Evolutionary conservation across 805 yeast species (phyloP), one percentile per base, ranked within the genome.

Genomic region (Kodamaea hsintzibuensis): DNA sequence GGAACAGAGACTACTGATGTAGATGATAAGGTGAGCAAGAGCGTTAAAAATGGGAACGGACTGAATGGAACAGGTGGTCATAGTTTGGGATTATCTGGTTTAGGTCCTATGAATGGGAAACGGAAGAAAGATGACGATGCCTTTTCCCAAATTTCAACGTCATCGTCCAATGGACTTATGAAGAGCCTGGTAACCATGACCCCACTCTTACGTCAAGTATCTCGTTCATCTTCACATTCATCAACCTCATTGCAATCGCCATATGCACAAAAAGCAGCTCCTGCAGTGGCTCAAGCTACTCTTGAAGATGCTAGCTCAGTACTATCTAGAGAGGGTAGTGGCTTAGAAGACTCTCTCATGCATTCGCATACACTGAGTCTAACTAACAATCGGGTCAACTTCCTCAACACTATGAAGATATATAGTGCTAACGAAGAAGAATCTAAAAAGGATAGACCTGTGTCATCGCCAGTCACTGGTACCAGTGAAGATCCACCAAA

Each of bases 241-340:
- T 60, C 71, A 4, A 42, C 58, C 22, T 62, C 72, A 7, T 57
- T 74, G 14, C 76, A 68, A 52, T 66, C 77, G 8, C 70, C 77
- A 16, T 71, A 72, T 46, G 46, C 66, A 39, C 65, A 35, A 40
- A 70, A 67, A 44, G 69, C 70, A 39, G 55, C 64, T 2, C 66
- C 63, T 0, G 68, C 66, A 3, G 54, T 61, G 37, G 65, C 70
- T 1, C 61, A 57, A 19, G 61, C 69, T 14, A 66, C 71, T 35
- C 60, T 54, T 42, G 57, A 62, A 44, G 69, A 66, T 44, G 70
- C 67, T 33, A 57, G 45, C 47, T 62, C 64, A 43, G 54, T 65
- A 16, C 58, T 64, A 10, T 62, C 68, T n/a, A 62, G 56, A 47
- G 67, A 65, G 6, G 19, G 44, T 43, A 50, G 43, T 10, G 39